These are phyloP conservation scores for Jatropha multifida DNA, from an alignment of 441 rosid species.

Conservation along the genomic window DNA sequence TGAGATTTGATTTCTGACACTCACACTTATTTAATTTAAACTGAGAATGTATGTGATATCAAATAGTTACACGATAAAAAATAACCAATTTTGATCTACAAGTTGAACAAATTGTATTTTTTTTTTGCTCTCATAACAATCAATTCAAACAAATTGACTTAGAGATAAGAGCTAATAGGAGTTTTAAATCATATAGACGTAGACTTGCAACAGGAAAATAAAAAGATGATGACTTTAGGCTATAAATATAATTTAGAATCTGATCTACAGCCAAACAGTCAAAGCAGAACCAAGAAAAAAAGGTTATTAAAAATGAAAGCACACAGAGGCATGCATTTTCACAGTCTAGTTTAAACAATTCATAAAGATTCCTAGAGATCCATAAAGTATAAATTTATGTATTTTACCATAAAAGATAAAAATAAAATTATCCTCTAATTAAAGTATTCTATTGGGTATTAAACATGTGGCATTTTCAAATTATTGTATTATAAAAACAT, in stretches of 20 bases:
- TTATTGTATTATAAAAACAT: neutral
- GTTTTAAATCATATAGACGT: neutral
- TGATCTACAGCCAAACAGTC: neutral
- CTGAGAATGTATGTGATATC: no score
- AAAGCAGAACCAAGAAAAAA: neutral
- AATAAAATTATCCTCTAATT: neutral
- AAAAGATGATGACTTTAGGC: neutral
- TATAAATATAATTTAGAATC: neutral
- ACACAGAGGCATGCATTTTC: neutral
- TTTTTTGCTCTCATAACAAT: neutral
- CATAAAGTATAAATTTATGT: neutral
- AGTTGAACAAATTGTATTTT: no score
- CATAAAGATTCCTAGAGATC: conserved; percentile 16
- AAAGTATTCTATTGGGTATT: neutral
- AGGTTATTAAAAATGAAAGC: neutral
- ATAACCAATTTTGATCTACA: no score
- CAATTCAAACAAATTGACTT: neutral
- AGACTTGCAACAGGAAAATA: neutral
- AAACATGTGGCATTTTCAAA: no score
- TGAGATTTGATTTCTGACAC: no score
- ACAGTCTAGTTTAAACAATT: neutral
- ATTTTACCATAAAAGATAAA: no score
- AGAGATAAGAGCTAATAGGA: neutral
- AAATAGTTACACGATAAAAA: no score
- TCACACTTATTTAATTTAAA: no score